phyloP scores from a whole-genome alignment of 805 yeast genomes.

The Cyberlindnera nakhonratchasimensis region DNA sequence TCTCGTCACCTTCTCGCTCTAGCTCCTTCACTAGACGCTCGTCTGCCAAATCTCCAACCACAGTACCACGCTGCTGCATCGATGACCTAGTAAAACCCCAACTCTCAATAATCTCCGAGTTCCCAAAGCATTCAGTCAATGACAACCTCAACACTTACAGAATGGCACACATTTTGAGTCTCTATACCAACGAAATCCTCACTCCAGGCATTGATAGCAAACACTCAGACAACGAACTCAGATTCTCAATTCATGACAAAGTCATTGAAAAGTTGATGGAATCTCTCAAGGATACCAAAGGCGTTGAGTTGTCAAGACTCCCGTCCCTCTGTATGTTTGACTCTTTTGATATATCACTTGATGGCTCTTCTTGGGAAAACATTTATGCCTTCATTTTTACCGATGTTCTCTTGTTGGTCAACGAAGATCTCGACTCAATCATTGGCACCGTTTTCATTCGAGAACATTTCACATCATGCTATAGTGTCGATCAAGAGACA shows the following conservation, averaged over 20 bases:
- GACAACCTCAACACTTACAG: slow-evolving; percentile 10
- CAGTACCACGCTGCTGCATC: slow-evolving; percentile 7
- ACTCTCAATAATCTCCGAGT: slow-evolving; percentile 24
- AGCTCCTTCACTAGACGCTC: slow-evolving; percentile 1
- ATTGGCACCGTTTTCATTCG: slow-evolving; percentile 40
- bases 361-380: slow-evolving; percentile 41
- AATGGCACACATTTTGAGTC: slow-evolving; percentile 19
- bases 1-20: neutral
- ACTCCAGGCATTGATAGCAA: neutral
- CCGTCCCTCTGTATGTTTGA: slow-evolving; percentile 40
- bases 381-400: slow-evolving; percentile 35
- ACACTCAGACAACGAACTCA: slow-evolving; percentile 10
- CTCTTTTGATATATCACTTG: slow-evolving; percentile 38
- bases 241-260: slow-evolving; percentile 15
- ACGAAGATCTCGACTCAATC: slow-evolving; percentile 24
- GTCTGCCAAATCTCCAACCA: neutral
- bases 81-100: slow-evolving; percentile 21
- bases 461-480: slow-evolving; percentile 35
- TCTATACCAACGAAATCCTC: slow-evolving; percentile 21
- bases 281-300: slow-evolving; percentile 10
- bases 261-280: slow-evolving; percentile 6
- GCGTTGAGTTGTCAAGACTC: slow-evolving; percentile 17
- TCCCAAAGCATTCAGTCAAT: slow-evolving; percentile 20
- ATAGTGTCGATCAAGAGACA: slow-evolving; percentile 24
- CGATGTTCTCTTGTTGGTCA: slow-evolving; percentile 29